Conservation (phyloP, 345 rosid species). For the Microthlaspi erraticum region DNA sequence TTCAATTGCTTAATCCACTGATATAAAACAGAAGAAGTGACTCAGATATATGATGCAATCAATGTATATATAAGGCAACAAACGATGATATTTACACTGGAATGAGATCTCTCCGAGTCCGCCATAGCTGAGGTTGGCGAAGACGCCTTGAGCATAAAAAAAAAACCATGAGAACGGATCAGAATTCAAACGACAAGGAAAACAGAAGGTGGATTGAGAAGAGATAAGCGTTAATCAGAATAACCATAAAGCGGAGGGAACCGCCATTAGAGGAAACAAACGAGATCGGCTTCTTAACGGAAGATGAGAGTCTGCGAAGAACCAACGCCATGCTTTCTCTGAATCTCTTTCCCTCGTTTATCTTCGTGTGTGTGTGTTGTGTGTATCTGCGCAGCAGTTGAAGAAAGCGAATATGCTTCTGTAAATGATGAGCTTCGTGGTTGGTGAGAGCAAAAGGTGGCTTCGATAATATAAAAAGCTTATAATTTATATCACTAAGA, state of each 20-base stretch:
- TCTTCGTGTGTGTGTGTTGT: neutral
- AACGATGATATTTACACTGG: constrained; percentile 46
- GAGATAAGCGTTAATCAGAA: constrained; percentile 3
- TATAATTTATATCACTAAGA: constrained; percentile 14
- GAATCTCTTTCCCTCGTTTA: constrained; percentile 28
- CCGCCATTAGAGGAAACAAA: constrained; percentile 45
- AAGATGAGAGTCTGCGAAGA: constrained; percentile 72
- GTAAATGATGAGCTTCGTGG: constrained; percentile 24
- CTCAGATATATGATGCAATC: constrained; percentile 8
- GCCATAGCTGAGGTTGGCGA: constrained; percentile 53
- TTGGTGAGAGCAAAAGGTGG: constrained; percentile 41
- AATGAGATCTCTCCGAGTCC: constrained; percentile 65
- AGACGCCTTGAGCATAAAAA: constrained; percentile 64
- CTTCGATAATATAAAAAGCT: neutral
- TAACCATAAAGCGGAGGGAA: constrained; percentile 58
- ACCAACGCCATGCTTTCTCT: constrained; percentile 56
- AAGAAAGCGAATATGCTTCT: constrained; percentile 20
- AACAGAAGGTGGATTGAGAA: constrained; percentile 6
- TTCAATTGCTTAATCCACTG: constrained; percentile 96
- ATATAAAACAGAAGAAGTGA: constrained; percentile 20
- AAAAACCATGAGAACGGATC: constrained; percentile 10
- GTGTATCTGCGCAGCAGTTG: constrained; percentile 1
- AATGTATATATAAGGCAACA: constrained; percentile 2
- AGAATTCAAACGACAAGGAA: constrained; percentile 11
- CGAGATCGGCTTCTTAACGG: constrained; percentile 51